Evolutionary conservation across 2,329 filamentous ascomycete genomes (phyloP), one percentile per base, ranked within the genome.

Genomic region (Grosmannia huntii): DNA sequence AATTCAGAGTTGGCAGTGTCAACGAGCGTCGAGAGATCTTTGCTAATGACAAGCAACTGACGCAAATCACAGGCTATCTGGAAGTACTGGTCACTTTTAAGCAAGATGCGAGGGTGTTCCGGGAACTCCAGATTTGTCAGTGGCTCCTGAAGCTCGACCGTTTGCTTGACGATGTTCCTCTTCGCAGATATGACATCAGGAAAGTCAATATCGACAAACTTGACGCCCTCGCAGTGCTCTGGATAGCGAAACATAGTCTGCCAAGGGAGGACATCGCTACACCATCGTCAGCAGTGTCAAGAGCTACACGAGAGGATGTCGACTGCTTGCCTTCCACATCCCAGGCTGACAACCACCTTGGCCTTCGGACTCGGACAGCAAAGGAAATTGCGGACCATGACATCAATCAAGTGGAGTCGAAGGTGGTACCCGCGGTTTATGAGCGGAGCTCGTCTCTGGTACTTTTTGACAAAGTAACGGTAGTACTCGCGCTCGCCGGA

Each of bases 381-480:
- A 60, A 96, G 75, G 64, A 96, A 96, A n/a, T 79, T 75, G 23
- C 79, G 78, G 21, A 95, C 84, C 5, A 84, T 78, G 61, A 85
- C 77, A 67, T 95, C 89, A 60, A 96, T 84, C 19, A 88, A 86
- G 68, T 87, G 85, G 75, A 96, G 86, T 33, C 90, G 83, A 44
- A 96, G 74, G 82, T 89, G 90, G 67, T 95, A 96, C 54, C 90
- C 89, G 52, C 91, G 81, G 69, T 96, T 96, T 67, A 96, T 94
- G 56, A 96, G 76, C 1, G 92, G 90, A n/a, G 89, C 85, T 53
- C 91, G 79, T 60, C 90, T 79, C 70, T 90, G 85, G 64, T 87
- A 87, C 69, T 91, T 95, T 64, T 82, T 85, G 38, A 95, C 89
- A 70, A 96, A 96, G 67, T 89, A 86, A 53, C 87, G 85, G 65